phyloP scores from a whole-genome alignment of 768 basidiomycete species.

The Podaxis pistillaris region DNA sequence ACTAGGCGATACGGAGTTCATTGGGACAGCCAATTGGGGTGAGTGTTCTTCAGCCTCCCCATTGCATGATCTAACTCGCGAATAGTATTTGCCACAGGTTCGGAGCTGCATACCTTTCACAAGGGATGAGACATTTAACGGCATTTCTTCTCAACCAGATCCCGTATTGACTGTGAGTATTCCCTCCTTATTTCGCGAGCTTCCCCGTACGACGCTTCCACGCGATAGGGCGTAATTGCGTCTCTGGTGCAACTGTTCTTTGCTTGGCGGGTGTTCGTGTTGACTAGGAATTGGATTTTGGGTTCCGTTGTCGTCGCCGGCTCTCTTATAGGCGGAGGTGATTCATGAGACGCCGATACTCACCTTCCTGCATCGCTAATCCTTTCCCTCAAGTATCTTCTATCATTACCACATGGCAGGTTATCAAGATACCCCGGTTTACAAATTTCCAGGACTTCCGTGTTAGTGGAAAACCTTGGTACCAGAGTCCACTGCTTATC shows the following conservation, averaged over 20 bases:
- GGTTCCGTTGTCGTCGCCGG: conserved; percentile 1
- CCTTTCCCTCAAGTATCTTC: conserved; percentile 3
- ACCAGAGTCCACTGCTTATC: background rate
- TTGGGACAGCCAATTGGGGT: conserved; percentile 27
- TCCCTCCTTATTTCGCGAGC: background rate
- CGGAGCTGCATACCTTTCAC: background rate
- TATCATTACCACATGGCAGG: conserved; percentile 15
- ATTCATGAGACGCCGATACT: background rate
- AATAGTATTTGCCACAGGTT: conserved; percentile 41
- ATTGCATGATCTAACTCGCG: background rate
- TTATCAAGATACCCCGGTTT: conserved; percentile 14
- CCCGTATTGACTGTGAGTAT: conserved; percentile 15
- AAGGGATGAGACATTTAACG: background rate
- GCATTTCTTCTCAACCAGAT: conserved; percentile 2
- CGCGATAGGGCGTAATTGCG: conserved; percentile 16
- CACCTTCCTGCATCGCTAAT: background rate
- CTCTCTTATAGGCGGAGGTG: conserved; percentile 17
- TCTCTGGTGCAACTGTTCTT: conserved; percentile 18
- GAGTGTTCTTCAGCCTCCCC: conserved; percentile 5
- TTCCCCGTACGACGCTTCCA: background rate
- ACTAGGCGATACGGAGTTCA: conserved; percentile 17
- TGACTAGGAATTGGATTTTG: conserved; percentile 18
- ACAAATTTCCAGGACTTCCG: conserved; percentile 18
- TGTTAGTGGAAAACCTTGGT: background rate
- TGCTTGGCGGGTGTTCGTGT: conserved; percentile 16